Conservation (phyloP, 2,329 filamentous ascomycete species). For the Hirsutella thompsonii region DNA sequence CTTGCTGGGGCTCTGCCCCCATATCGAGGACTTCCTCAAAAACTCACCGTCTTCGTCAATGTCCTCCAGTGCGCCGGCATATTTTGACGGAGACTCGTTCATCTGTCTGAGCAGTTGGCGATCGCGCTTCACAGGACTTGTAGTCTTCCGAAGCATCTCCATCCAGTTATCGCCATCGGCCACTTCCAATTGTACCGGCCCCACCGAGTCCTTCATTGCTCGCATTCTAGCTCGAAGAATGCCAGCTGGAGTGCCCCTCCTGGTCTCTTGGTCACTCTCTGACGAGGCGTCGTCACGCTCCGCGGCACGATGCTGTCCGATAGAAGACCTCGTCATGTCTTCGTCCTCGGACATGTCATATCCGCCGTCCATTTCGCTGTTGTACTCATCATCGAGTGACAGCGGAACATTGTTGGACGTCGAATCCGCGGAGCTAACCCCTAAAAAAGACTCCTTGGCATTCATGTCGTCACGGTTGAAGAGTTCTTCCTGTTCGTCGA, state of each 20-base stretch:
- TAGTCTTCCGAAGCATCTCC: constrained; percentile 83
- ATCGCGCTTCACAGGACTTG: constrained; percentile 88
- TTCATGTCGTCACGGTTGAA: constrained; percentile 44
- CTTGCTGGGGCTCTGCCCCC: constrained; percentile 19
- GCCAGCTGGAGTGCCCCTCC: constrained; percentile 40
- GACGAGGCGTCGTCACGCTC: constrained; percentile 52
- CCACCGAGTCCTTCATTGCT: constrained; percentile 46
- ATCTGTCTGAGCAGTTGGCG: constrained; percentile 54
- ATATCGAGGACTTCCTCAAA: constrained; percentile 26
- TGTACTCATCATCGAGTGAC: constrained; percentile 46
- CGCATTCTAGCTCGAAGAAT: constrained; percentile 52
- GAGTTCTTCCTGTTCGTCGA: constrained; percentile 47
- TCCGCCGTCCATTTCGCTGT: constrained; percentile 52
- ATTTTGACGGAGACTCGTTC: constrained; percentile 37
- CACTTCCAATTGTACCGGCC: constrained; percentile 46
- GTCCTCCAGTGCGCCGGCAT: constrained; percentile 12
- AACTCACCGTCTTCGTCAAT: constrained; percentile 33
- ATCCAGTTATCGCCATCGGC: constrained; percentile 77
- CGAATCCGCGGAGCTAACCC: constrained; percentile 78
- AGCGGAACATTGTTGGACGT: constrained; percentile 46
- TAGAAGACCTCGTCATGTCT: constrained; percentile 68
- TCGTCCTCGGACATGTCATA: constrained; percentile 61
- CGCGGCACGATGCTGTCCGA: constrained; percentile 61
- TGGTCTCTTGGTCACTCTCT: constrained; percentile 33
- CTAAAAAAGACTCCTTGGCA: constrained; percentile 76